Percentiles rank a stretch among this genome's conserved stretches.
Conservation (phyloP, 1,284 basidiomycete species). For the Malassezia vespertilionis region DNA sequence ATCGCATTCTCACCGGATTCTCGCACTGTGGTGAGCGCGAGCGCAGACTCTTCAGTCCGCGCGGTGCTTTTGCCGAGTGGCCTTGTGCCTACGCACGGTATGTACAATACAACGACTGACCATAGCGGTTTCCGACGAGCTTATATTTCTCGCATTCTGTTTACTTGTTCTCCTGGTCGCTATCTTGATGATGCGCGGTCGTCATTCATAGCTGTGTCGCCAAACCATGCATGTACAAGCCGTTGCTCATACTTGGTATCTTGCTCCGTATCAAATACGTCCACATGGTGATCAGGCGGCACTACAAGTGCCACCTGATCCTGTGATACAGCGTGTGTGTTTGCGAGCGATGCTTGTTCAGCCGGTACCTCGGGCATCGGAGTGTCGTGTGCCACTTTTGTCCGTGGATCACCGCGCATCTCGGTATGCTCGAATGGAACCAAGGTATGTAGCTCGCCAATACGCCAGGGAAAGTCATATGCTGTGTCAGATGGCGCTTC, state of each 20-base stretch:
- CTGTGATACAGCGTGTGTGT: too few species aligned
- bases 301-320: too few species aligned
- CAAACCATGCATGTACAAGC: neutral
- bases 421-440: too few species aligned
- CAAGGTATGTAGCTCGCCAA: too few species aligned
- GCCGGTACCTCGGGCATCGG: too few species aligned
- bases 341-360: too few species aligned
- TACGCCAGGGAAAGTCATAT: too few species aligned
- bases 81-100: conserved; percentile 7
- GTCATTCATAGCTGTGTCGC: neutral
- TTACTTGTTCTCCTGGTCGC: conserved; percentile 3
- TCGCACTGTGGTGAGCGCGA: conserved; percentile 74
- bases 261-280: neutral
- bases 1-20: conserved; percentile 69
- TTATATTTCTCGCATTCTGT: conserved; percentile 11
- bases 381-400: too few species aligned
- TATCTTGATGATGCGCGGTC: neutral
- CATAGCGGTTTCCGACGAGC: conserved; percentile 12
- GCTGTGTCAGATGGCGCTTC: too few species aligned
- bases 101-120: neutral
- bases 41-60: conserved; percentile 81
- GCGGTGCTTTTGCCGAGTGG: conserved; percentile 61
- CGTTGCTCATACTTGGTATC: conserved; percentile 1
- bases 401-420: too few species aligned
- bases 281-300: too few species aligned